Base-by-base conservation (phyloP, 116 monocot genomes). In the Iris pallida region DNA sequence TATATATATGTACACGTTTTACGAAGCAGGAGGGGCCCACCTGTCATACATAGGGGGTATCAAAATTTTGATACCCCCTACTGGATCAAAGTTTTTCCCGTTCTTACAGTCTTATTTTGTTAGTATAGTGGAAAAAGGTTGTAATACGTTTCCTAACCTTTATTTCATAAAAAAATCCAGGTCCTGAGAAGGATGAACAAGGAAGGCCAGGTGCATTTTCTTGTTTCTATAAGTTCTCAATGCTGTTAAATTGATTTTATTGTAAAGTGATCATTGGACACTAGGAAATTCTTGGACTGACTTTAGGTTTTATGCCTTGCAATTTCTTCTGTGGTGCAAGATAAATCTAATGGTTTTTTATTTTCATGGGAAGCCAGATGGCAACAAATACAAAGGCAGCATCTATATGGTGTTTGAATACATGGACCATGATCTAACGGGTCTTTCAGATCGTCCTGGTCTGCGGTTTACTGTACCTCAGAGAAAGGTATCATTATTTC, bases 341-440 rank as follows among this genome's bases (percentile, higher is more conserved):
- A 71, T 16, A 42, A 54, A 19, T 19, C 43, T 72, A 72, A 73
- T 59, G 17, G 30, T 51, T 69, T 1, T 72, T 43, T 7, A 59
- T 42, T 53, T 69, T 55, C 4, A 41, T 61, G 65, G 15, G 16
- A 13, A 57, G 15, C 9, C 55, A 85, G 94, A 90, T 77, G 88
- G 88, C 16, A 94, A 90, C 68, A 94, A 90, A 60, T 94, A 90
- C 58, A 94, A 88, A 47, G 94, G 94, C 51, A 85, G 83, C 78
- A 90, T 94, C 55, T 94, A 94, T 47, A 94, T 94, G 94, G 94
- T 94, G 59, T 94, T 94, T 71, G 94, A 94, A 68, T 94, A 94
- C 63, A 94, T 94, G 94, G 94, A 94, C 71, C 94, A 94, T 83
- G 94, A 94, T 71, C 68, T 94, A 49, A 94, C 94, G 20, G 94